Conservation (phyloP, 176 grass and related monocot species). For the Eleusine indica region DNA sequence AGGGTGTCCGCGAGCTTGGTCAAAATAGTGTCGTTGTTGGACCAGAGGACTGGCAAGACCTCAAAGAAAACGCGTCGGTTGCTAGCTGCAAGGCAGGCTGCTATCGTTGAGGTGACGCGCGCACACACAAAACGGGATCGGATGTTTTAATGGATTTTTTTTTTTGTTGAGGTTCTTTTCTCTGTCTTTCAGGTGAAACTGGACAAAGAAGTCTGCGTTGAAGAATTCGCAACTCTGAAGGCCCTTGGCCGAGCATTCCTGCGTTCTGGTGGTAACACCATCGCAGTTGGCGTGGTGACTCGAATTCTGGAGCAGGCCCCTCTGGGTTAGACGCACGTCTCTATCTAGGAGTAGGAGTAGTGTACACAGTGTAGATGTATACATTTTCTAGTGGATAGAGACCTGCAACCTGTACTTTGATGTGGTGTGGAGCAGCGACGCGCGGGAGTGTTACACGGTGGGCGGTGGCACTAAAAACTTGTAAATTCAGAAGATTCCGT, state of each 20-base stretch:
- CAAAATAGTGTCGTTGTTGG: slow-evolving; percentile 61
- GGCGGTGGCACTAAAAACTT: background rate
- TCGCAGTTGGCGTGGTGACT: slow-evolving; percentile 73
- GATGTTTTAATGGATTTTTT: background rate
- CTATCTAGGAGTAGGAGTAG: background rate
- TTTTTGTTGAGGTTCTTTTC: background rate
- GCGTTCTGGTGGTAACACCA: slow-evolving; percentile 59
- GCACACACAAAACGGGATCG: background rate
- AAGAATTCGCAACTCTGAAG: slow-evolving; percentile 64
- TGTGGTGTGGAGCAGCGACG: background rate
- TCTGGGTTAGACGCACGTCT: no score
- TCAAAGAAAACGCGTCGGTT: slow-evolving; percentile 58
- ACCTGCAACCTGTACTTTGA: background rate
- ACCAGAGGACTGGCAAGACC: slow-evolving; percentile 75
- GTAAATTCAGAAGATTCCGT: background rate
- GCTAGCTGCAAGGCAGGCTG: slow-evolving; percentile 65
- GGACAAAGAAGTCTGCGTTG: slow-evolving; percentile 66
- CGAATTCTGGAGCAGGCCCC: slow-evolving; percentile 30
- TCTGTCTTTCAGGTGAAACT: slow-evolving; percentile 57
- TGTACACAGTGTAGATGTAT: background rate
- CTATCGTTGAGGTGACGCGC: slow-evolving; percentile 54
- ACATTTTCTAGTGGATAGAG: background rate
- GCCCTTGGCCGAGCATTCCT: slow-evolving; percentile 71
- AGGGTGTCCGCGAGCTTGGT: slow-evolving; percentile 64
- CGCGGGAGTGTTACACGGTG: background rate